Conservation (phyloP, 352 stramenopile species). For the Globisporangium camurandrum region DNA sequence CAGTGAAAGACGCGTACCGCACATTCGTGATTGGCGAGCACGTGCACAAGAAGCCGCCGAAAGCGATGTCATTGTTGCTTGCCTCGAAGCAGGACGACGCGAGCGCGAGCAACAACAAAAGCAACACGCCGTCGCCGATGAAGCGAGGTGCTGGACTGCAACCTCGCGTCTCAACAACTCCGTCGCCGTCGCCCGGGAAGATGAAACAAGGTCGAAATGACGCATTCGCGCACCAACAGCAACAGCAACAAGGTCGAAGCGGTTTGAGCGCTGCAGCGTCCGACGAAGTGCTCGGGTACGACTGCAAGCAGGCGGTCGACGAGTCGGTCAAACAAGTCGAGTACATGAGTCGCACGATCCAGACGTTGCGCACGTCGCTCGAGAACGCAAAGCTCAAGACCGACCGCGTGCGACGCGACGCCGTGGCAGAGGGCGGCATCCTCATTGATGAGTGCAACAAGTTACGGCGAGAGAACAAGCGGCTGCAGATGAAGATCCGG, state of each 20-base stretch:
- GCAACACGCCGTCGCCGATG: background rate
- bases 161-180: conserved; percentile 2
- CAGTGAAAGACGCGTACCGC: conserved; percentile 76
- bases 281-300: conserved; percentile 53
- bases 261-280: conserved; percentile 3
- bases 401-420: conserved; percentile 59
- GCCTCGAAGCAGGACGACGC: background rate
- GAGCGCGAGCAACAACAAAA: conserved; percentile 1
- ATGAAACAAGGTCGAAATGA: background rate
- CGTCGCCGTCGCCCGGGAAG: conserved; percentile 11
- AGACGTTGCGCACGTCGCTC: conserved; percentile 45
- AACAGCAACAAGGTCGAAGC: conserved; percentile 1
- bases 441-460: conserved; percentile 79
- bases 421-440: conserved; percentile 68
- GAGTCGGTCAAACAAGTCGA: conserved; percentile 76
- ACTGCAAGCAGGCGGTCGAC: conserved; percentile 68
- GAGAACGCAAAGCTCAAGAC: conserved; percentile 65
- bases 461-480: conserved; percentile 69
- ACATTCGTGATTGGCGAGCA: conserved; percentile 66
- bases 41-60: conserved; percentile 50
- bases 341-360: conserved; percentile 74
- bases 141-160: background rate
- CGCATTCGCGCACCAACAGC: background rate
- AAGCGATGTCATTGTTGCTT: conserved; percentile 10
- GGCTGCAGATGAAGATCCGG: conserved; percentile 48